Evolutionary conservation across 164 flowering plant species (phyloP), one percentile per base, ranked within the genome.

Genomic region (Santalum album): DNA sequence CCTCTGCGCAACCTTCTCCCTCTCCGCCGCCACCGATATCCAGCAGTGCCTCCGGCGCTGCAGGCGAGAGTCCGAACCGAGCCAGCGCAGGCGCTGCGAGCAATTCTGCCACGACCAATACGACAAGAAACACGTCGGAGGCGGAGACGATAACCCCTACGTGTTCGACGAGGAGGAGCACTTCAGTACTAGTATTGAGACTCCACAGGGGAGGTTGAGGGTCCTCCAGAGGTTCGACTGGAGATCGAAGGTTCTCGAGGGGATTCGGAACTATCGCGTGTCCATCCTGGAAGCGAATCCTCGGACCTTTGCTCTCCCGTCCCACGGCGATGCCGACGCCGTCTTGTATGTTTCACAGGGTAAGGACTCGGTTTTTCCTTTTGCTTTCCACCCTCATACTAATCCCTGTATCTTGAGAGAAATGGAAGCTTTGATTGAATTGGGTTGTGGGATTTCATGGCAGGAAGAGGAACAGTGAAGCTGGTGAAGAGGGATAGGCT

Each of bases 301-400:
- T 6, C 47, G 5, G 7, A 20, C 47, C n/a, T 43, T 43, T 3
- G 47, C 47, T 12, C 7, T 43, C 19, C 47, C 47, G 5, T 43
- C 47, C 47, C 47, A 43, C 21, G 47, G 47, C n/a, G 47, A 43
- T 14, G 47, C 47, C n/a, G 47, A 43, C 7, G 47, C 47, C 47
- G 7, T 43, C 21, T 14, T 43, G n/a, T 43, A 4, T 14, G 21
- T 43, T 19, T 4, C 47, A 5, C n/a, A 20, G 12, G 47, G 47
- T n/a, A n/a, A n/a, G n/a, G n/a, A n/a, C n/a, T n/a, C n/a, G n/a
- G n/a, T n/a, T 43, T 43, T 19, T 16, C 47, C n/a, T 43, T 16
- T 43, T 43, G 4, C 21, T 4, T 43, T 43, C 12, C 15, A 20
- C 5, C 5, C 47, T 43, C 5, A 16, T 43, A 16, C 3, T 43